Conservation (phyloP, 139 green algal species). For the Ulvella scutata region DNA sequence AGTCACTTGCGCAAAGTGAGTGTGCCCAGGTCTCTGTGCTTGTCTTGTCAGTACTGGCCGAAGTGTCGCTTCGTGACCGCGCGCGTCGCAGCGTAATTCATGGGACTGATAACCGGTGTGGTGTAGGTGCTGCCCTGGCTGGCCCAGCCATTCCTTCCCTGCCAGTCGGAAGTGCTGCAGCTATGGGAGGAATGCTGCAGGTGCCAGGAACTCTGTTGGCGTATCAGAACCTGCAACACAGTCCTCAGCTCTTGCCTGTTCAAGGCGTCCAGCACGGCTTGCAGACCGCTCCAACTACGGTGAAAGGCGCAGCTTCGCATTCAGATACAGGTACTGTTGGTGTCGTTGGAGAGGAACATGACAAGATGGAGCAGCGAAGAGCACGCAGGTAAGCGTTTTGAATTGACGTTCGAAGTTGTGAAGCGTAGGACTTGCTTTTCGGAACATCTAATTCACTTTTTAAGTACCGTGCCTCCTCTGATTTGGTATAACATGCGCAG, state of each 20-base stretch:
- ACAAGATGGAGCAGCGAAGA: slow-evolving; percentile 25
- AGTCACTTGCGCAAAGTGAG: not conserved
- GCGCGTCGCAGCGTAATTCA: too few relatives aligned
- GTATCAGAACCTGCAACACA: not conserved
- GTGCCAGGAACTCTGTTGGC: not conserved
- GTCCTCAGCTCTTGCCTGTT: not conserved
- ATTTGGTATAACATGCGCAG: too few relatives aligned
- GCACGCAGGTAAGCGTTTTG: slow-evolving; percentile 26
- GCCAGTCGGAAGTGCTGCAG: not conserved
- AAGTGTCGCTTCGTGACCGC: not conserved
- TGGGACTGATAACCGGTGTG: too few relatives aligned
- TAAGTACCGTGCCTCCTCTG: too few relatives aligned
- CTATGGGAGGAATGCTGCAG: not conserved
- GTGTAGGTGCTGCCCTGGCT: not conserved
- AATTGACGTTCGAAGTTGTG: too few relatives aligned
- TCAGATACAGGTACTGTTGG: not conserved
- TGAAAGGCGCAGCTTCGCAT: not conserved
- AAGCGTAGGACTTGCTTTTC: too few relatives aligned
- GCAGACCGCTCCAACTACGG: not conserved
- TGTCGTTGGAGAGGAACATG: not conserved
- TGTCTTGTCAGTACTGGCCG: not conserved
- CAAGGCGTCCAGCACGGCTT: too few relatives aligned
- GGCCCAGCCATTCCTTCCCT: not conserved
- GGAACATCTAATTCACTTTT: too few relatives aligned
- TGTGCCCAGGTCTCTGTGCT: not conserved